Percentiles rank a stretch among this genome's conserved stretches.
These are phyloP conservation scores for Scheffersomyces coipomensis DNA, from an alignment of 805 yeast species.

Conservation along the genomic window DNA sequence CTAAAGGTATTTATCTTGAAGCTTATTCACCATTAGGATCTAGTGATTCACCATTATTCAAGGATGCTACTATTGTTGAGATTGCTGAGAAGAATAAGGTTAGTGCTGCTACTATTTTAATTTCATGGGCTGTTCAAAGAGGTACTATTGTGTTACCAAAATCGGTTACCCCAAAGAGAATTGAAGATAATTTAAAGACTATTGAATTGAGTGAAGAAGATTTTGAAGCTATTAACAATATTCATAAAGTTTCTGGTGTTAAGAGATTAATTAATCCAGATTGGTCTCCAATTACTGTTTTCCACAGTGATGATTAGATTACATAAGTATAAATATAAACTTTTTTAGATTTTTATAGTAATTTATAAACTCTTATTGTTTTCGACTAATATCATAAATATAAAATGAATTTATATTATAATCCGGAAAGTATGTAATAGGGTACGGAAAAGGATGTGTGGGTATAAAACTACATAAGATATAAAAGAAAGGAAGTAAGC, in stretches of 20 bases:
- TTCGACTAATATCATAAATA: neutral
- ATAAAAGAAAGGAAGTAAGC: neutral
- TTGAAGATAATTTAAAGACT: constrained; percentile 32
- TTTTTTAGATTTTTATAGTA: too few species aligned
- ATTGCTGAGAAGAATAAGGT: constrained; percentile 44
- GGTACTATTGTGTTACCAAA: constrained; percentile 49
- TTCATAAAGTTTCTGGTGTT: constrained; percentile 21
- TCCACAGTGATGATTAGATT: constrained; percentile 5
- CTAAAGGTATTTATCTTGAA: constrained; percentile 37
- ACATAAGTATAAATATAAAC: neutral
- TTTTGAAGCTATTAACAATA: constrained; percentile 24
- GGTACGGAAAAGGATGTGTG: neutral
- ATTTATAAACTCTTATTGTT: too few species aligned
- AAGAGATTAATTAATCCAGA: constrained; percentile 36
- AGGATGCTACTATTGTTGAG: constrained; percentile 39
- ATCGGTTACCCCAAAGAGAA: constrained; percentile 26
- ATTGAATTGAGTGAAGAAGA: constrained; percentile 35
- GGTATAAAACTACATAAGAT: neutral
- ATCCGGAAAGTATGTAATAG: neutral
- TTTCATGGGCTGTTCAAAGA: constrained; percentile 61
- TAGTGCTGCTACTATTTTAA: constrained; percentile 49
- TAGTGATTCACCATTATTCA: constrained; percentile 49
- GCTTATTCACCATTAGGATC: constrained; percentile 83
- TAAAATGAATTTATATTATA: neutral
- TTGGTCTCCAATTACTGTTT: constrained; percentile 21